phyloP scores from a whole-genome alignment of 1,139 yeast genomes.

The Candida buenavistaensis region DNA sequence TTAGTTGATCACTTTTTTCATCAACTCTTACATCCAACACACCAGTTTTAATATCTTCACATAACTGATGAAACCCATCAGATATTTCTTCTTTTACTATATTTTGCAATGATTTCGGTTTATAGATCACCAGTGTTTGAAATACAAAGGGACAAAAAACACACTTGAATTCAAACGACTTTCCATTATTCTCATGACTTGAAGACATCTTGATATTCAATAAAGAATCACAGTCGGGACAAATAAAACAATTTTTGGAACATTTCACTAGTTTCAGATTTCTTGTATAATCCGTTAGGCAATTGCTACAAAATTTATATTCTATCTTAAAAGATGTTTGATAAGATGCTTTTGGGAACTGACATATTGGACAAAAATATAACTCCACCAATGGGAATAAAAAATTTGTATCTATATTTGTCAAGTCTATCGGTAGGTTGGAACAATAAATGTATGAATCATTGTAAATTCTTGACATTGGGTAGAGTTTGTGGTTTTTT shows the following conservation, averaged over 20 bases:
- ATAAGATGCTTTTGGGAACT: slow-evolving; percentile 25
- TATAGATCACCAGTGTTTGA: slow-evolving; percentile 28
- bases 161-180: slow-evolving; percentile 36
- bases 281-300: slow-evolving; percentile 35
- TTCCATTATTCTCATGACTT: slow-evolving; percentile 29
- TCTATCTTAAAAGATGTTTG: slow-evolving; percentile 27
- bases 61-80: slow-evolving; percentile 12
- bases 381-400: slow-evolving; percentile 17
- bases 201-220: slow-evolving; percentile 23
- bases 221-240: slow-evolving; percentile 36
- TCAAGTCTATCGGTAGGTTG: slow-evolving; percentile 7
- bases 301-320: slow-evolving; percentile 37
- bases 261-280: slow-evolving; percentile 25
- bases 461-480: slow-evolving; percentile 23
- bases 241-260: slow-evolving; percentile 39
- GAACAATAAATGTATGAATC: slow-evolving; percentile 22
- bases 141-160: slow-evolving; percentile 30
- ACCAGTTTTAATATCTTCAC: slow-evolving; percentile 12
- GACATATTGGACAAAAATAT: slow-evolving; percentile 43
- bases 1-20: slow-evolving; percentile 5
- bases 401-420: slow-evolving; percentile 8
- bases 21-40: slow-evolving; percentile 4
- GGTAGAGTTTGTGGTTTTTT: no score
- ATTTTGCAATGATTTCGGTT: slow-evolving; percentile 34
- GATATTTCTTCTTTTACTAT: slow-evolving; percentile 24